Evolutionary conservation across 2,329 filamentous ascomycete species (phyloP).

Genomic region (Apiospora marii): DNA sequence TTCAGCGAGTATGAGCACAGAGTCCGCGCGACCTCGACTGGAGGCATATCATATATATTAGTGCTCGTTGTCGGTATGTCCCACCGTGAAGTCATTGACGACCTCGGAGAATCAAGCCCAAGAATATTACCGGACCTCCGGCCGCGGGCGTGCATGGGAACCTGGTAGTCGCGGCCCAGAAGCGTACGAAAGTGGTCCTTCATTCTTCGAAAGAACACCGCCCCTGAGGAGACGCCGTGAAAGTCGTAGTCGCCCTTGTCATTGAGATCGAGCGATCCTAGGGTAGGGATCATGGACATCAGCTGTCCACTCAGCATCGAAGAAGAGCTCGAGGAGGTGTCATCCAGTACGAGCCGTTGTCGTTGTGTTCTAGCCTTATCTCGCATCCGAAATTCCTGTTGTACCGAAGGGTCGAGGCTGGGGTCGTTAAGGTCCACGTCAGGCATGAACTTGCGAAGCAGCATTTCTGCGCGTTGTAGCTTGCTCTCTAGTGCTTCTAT

Average conservation of each 20-base stretch:
- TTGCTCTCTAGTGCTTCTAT: constrained; percentile 88
- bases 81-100: constrained; percentile 69
- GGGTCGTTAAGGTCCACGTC: constrained; percentile 87
- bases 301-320: constrained; percentile 72
- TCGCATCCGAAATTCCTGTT: constrained; percentile 70
- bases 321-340: constrained; percentile 43
- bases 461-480: constrained; percentile 81
- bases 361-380: constrained; percentile 58
- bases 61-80: constrained; percentile 55
- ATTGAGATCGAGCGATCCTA: constrained; percentile 89
- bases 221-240: constrained; percentile 89
- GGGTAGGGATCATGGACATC: constrained; percentile 93
- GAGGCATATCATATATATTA: constrained; percentile 73
- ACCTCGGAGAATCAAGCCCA: constrained; percentile 74
- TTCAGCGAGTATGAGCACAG: constrained; percentile 49
- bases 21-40: constrained; percentile 60
- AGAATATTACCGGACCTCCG: constrained; percentile 57
- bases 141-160: constrained; percentile 64
- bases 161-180: constrained; percentile 69
- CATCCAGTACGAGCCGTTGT: constrained; percentile 44
- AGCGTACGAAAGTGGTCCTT: constrained; percentile 86
- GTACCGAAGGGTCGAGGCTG: constrained; percentile 77
- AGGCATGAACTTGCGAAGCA: constrained; percentile 82
- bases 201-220: constrained; percentile 87
- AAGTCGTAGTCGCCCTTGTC: constrained; percentile 95